These are phyloP conservation scores for Wallacemonas sp. DNA, from an alignment of 208 protist species.

Conservation along the genomic window DNA sequence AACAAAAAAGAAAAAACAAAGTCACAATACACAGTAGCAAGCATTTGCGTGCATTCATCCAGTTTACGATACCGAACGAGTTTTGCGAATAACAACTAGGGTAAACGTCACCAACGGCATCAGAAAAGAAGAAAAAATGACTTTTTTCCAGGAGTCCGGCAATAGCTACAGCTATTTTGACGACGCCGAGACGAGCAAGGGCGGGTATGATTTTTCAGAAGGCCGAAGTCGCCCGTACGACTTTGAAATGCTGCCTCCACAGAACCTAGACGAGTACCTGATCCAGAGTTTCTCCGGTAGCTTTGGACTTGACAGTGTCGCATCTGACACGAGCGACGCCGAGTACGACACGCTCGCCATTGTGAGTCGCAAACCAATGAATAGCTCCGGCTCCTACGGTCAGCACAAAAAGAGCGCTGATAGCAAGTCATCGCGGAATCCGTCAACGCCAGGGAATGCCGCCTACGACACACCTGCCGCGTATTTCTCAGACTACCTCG, in stretches of 20 bases:
- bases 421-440: not conserved
- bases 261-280: conserved; percentile 14
- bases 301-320: conserved; percentile 8
- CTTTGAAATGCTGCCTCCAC: conserved; percentile 15
- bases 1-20: too few species aligned
- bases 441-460: not conserved
- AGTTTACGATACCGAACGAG: too few species aligned
- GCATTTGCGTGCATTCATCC: too few species aligned
- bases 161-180: conserved; percentile 18
- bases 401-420: not conserved
- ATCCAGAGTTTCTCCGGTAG: conserved; percentile 8
- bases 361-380: not conserved
- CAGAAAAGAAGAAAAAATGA: conserved; percentile 11
- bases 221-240: conserved; percentile 6
- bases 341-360: conserved; percentile 11
- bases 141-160: conserved; percentile 2
- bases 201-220: conserved; percentile 10
- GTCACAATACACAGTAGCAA: too few species aligned
- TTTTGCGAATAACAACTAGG: too few species aligned
- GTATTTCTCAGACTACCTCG: not conserved
- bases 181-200: not conserved
- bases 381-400: not conserved
- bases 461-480: conserved; percentile 3
- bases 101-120: not conserved
- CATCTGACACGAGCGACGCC: not conserved